Base-by-base conservation (phyloP, 257 asterid species). In the Sherardia arvensis region DNA sequence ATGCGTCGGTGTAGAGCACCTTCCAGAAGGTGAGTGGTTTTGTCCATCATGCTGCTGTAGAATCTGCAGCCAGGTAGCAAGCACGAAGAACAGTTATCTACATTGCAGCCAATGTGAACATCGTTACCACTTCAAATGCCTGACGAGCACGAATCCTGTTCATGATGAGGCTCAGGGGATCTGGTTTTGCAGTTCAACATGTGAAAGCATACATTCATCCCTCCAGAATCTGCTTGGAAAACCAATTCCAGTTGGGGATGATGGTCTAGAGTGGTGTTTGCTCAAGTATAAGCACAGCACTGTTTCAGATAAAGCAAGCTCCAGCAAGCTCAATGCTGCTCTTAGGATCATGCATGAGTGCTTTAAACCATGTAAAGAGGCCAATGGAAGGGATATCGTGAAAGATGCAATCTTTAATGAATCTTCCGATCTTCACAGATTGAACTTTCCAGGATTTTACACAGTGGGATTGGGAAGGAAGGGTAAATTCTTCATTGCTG, bases 21-120 rank as follows among this genome's bases (percentile, higher is more conserved):
- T 93, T 32, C 97, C 99, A 7, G 88, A 81, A 21, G 97, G 99
- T 62, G 89, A 87, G 64, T 93, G 99, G 99, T 93, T 89, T 81
- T 93, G 99, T 80, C 95, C 90, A 12, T 83, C 94, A 14, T 93
- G 97, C 83, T 81, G 95, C 79, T 92, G 99, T 73, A 74, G 78
- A 73, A 79, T 84, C 71, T 92, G 99, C 83, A 80, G 76, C 66
- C 67, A 63, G 68, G 64, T 74, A 38, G 65, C 74, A 53, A 67
- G 73, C 25, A 77, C 28, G 70, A 55, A 69, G 51, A 57, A 76
- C 10, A 10, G 73, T 27, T 57, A 64, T 62, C 76, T 74, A 59
- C 68, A 54, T 32, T 90, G 99, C 69, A 48, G 67, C 59, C 99
- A 93, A 80, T 90, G 99, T 67, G 95, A 87, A 72, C 87, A 54